Base-by-base conservation (phyloP, 352 stramenopile species). In the Pythium rhizo-oryzae region DNA sequence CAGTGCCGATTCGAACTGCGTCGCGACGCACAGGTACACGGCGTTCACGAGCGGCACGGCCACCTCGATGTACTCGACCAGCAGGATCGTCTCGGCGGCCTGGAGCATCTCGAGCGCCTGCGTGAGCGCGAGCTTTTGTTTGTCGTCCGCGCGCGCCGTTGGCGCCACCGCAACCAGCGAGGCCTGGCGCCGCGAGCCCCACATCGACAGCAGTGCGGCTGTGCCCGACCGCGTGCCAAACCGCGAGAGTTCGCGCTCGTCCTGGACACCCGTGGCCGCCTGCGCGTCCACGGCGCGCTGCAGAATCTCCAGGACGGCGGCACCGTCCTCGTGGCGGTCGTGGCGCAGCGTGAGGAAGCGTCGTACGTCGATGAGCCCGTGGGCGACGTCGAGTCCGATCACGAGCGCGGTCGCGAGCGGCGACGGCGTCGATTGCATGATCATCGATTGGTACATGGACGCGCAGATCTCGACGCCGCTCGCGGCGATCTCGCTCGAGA, bases 41-140 rank as follows among this genome's bases (percentile, higher is more conserved):
- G 33, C 50, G 39, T 61, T 71, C 28, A 61, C 4, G n/a, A 64
- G 11, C 16, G 63, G 63, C 1, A 70, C 30, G 8, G 19, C 21
- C 9, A 65, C 49, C 41, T 65, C 64, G 21, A 65, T 18, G 33
- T 57, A 71, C 56, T 71, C 64, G 46, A 65, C 55, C 15, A 70
- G 63, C n/a, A 70, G 3, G 18, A 70, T 70, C 11, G 28, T 33
- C 28, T 70, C 63, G 55, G 63, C 63, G 8, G 55, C 54, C 23
- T 64, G 53, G 44, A 64, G 13, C 18, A 70, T 64, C 55, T 71
- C 47, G 24, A 53, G 50, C 2, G 54, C 28, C 28, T 33, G 28
- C 28, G 28, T 55, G 21, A 43, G 54, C 6, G 28, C 28, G 28
- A 33, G 28, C 28, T 33, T 33, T 2, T 33, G 28, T 6, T 33